phyloP scores from a whole-genome alignment of 371 early-diverging fungal genomes.

The Zopfochytrium polystomum region DNA sequence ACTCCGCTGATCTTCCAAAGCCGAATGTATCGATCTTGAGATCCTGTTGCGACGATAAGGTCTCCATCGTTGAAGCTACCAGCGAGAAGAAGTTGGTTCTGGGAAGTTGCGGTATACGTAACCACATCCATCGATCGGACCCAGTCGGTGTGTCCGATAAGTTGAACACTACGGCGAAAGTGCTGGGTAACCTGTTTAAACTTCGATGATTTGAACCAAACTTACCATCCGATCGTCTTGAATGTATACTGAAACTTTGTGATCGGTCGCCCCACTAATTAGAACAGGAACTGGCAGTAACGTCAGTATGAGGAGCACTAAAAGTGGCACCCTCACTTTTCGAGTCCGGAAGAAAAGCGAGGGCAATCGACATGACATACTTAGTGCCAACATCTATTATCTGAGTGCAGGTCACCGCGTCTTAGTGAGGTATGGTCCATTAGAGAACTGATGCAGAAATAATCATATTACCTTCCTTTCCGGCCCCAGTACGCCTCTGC shows the following conservation, averaged over 20 bases:
- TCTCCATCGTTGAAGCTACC: slow-evolving; percentile 62
- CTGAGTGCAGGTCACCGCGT: slow-evolving; percentile 62
- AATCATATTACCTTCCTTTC: slow-evolving; percentile 33
- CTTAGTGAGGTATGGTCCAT: slow-evolving; percentile 27
- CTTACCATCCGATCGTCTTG: slow-evolving; percentile 12
- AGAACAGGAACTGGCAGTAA: slow-evolving; percentile 59
- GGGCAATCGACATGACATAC: slow-evolving; percentile 66
- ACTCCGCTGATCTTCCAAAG: slow-evolving; percentile 86
- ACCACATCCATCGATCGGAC: slow-evolving; percentile 77
- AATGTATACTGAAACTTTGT: slow-evolving; percentile 62
- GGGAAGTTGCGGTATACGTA: slow-evolving; percentile 47
- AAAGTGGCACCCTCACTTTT: slow-evolving; percentile 36
- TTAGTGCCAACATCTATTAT: slow-evolving; percentile 63
- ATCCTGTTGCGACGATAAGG: slow-evolving; percentile 80
- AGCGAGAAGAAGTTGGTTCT: slow-evolving; percentile 14
- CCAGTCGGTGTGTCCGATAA: slow-evolving; percentile 94
- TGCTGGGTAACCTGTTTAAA: slow-evolving; percentile 18
- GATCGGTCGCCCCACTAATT: slow-evolving; percentile 75
- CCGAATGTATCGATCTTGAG: slow-evolving; percentile 90
- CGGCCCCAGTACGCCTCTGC: slow-evolving; percentile 49
- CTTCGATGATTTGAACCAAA: not conserved
- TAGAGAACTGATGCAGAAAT: not conserved
- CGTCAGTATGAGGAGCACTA: slow-evolving; percentile 8
- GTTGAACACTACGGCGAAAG: slow-evolving; percentile 62
- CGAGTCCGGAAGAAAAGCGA: slow-evolving; percentile 68